Conservation (phyloP, 768 basidiomycete species). For the Cystobasidium onofrii region DNA sequence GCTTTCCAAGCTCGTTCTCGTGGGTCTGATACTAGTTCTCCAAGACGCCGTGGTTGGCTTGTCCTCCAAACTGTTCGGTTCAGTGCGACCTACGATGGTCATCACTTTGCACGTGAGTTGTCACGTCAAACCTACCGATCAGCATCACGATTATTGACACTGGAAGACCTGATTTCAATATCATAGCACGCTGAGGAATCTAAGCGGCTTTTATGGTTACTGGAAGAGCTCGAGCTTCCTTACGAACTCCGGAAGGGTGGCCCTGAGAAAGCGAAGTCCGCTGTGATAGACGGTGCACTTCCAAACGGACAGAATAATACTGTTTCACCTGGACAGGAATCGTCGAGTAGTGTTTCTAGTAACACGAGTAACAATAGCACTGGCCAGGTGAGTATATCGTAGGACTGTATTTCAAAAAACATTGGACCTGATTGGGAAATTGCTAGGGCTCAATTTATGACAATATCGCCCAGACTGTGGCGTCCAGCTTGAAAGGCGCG, state of each 20-base stretch:
- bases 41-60: not conserved
- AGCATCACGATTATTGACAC: too few species aligned
- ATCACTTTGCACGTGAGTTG: not conserved
- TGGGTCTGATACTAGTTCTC: not conserved
- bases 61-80: not conserved
- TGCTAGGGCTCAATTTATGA: constrained; percentile 4
- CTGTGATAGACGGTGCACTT: too few species aligned
- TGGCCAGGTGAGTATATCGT: not conserved
- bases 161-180: not conserved
- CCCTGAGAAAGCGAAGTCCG: not conserved
- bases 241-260: constrained; percentile 10
- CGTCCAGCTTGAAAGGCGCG: constrained; percentile 12
- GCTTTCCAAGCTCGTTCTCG: not conserved
- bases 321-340: not conserved
- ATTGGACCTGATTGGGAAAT: not conserved
- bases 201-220: constrained; percentile 17
- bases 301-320: too few species aligned
- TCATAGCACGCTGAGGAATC: not conserved
- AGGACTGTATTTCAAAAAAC: too few species aligned
- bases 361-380: not conserved
- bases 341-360: not conserved
- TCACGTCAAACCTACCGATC: not conserved
- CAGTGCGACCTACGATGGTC: not conserved
- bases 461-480: constrained; percentile 11
- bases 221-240: constrained; percentile 15